Base-by-base conservation (phyloP, 345 rosid species). In the Moricandia moricandioides region DNA sequence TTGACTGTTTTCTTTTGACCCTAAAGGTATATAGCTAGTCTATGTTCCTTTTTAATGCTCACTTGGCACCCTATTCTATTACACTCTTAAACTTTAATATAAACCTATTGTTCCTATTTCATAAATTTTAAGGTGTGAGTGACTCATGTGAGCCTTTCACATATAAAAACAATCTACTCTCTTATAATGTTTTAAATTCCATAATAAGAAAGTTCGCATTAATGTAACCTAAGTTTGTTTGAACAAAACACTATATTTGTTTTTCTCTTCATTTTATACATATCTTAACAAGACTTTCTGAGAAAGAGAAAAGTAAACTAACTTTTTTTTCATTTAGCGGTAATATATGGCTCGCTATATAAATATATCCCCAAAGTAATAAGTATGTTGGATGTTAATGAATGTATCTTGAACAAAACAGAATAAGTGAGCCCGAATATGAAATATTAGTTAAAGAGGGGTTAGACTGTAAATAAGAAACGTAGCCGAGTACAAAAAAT, bases 1-100 rank as follows among this genome's bases (percentile, higher is more conserved):
- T 78, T 78, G 78, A 72, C 78, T 65, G 18, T 52, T 56, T 61
- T 63, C 74, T 78, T 68, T 78, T 78, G 78, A 72, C 78, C 81
- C 70, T 61, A 78, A 78, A 78, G 77, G 57, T 72, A 29, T 72
- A 29, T 52, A 61, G 64, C 72, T 67, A 67, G 27, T 61, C 5
- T 59, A 5, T 65, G 24, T 27, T 43, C 31, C 29, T 63, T 29
- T 37, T 3, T 4, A 71, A 17, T 71, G 6, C 54, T 63, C 66
- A 31, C 75, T 70, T 77, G 65, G 60, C 66, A 70, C 64, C 59
- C 67, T 57, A 71, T 13, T 33, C 77, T 45, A 65, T 8, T 17
- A 31, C 10, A 56, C 59, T 63, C 45, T 40, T 70, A 13, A 62
- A 7, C 62, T 18, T 64, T 30, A 30, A 24, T 40, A 6, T 34